Base-by-base conservation (phyloP, 768 basidiomycete genomes). In the Kwoniella mangroviensis region DNA sequence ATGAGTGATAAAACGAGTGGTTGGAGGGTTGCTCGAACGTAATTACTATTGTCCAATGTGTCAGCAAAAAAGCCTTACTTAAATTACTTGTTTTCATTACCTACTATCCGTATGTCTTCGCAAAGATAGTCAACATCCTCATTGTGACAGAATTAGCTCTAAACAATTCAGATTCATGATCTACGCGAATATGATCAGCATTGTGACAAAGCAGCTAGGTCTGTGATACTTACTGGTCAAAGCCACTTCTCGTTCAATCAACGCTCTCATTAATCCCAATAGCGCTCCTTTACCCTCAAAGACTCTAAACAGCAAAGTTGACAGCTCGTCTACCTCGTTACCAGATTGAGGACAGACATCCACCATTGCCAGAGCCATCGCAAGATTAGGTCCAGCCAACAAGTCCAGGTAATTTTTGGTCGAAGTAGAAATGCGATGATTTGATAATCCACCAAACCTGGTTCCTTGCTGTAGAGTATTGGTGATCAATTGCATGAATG, bases 91-190 rank as follows among this genome's bases (percentile, higher is more conserved):
- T 34, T 6, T 34, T 34, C 9, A 5, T 34, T 7, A 65, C 74
- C 73, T 43, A 78, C 77, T 96, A 97, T 4, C 94, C 95, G 70
- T 94, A 92, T n/a, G 91, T 88, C 78, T 87, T 89, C 3, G 92
- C 92, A 75, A 95, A 95, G 1, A 90, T 88, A 6, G 92, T 92
- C 55, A 97, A 84, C 68, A 98, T 90, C 53, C 91, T 86, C n/a
- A 91, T 92, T 75, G 90, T 93, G 1, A 91, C 92, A 2, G 91
- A 90, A 81, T 96, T 97, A 70, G 91, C 87, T 60, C 95, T 87
- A 85, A 98, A 97, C 9, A 98, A 84, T n/a, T 88, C 87, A 0
- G 89, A 86, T 72, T 95, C 92, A 74, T 86, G 90, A 51, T 89
- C 94, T 93, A 56, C 45, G 6, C 21, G 22, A 12, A 10, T 45